These are phyloP conservation scores for Pestalotiopsis sp. DNA, from an alignment of 2,329 filamentous ascomycete species.

Conservation along the genomic window DNA sequence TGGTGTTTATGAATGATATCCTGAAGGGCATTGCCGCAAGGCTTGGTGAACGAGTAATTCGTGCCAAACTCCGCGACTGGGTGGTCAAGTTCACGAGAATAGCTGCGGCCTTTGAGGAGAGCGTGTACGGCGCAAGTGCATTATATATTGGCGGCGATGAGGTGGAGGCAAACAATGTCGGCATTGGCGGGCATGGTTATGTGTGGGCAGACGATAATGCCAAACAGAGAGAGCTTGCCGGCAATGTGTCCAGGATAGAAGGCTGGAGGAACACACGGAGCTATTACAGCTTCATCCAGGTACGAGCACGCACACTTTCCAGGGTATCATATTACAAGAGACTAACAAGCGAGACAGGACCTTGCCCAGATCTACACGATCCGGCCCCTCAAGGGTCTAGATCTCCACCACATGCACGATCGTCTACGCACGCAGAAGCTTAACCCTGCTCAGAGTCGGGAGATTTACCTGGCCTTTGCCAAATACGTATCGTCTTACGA, in stretches of 20 bases:
- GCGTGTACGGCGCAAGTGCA: slow-evolving; percentile 89
- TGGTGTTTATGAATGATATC: slow-evolving; percentile 85
- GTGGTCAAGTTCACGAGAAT: slow-evolving; percentile 93
- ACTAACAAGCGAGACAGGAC: slow-evolving; percentile 46
- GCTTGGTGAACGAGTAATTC: slow-evolving; percentile 85
- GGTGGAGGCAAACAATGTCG: slow-evolving; percentile 58
- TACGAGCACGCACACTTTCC: slow-evolving; percentile 29
- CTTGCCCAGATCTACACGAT: slow-evolving; percentile 65
- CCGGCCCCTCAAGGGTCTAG: slow-evolving; percentile 75
- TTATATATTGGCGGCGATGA: slow-evolving; percentile 83
- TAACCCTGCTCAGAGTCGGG: slow-evolving; percentile 72
- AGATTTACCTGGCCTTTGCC: slow-evolving; percentile 82
- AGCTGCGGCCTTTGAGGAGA: slow-evolving; percentile 91
- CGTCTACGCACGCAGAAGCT: slow-evolving; percentile 82
- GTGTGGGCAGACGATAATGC: slow-evolving; percentile 87
- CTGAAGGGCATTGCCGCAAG: slow-evolving; percentile 80
- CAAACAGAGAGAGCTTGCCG: slow-evolving; percentile 83
- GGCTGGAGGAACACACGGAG: slow-evolving; percentile 95
- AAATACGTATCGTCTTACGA: slow-evolving; percentile 78
- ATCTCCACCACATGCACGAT: slow-evolving; percentile 91
- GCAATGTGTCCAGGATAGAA: slow-evolving; percentile 90
- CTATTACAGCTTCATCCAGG: slow-evolving; percentile 94
- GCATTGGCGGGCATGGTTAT: slow-evolving; percentile 81
- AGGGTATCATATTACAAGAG: not conserved
- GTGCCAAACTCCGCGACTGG: slow-evolving; percentile 93